Evolutionary conservation across 805 yeast species (phyloP).

Genomic region (Teunomyces funiuensis): DNA sequence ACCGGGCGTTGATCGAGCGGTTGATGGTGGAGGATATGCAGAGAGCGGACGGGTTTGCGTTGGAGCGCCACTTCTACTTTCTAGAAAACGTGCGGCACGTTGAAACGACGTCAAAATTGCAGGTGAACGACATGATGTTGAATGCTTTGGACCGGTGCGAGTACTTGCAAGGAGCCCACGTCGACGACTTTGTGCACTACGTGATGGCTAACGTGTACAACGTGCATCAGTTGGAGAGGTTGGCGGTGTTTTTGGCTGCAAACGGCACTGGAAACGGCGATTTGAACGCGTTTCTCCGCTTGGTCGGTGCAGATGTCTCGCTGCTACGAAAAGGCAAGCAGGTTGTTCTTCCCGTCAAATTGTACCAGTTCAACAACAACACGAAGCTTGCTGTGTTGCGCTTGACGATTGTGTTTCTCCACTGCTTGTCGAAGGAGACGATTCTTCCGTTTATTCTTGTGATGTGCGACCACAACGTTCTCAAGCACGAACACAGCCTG

Average conservation of each 20-base stretch:
- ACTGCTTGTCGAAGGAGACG: slow-evolving; percentile 3
- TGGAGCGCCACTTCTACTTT: slow-evolving; percentile 26
- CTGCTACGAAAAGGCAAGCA: not conserved
- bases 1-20: slow-evolving; percentile 20
- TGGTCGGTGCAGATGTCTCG: not conserved
- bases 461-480: slow-evolving; percentile 30
- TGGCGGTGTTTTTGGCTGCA: not conserved
- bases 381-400: slow-evolving; percentile 15
- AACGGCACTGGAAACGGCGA: not conserved
- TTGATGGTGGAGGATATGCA: slow-evolving; percentile 14
- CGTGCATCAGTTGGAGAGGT: slow-evolving; percentile 4
- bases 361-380: slow-evolving; percentile 20
- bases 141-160: not conserved
- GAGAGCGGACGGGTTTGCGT: slow-evolving; percentile 7
- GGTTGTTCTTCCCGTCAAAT: slow-evolving; percentile 16
- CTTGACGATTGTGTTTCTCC: slow-evolving; percentile 18
- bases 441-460: slow-evolving; percentile 14
- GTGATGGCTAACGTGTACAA: slow-evolving; percentile 8
- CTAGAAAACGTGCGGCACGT: slow-evolving; percentile 8
- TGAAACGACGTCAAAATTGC: not conserved
- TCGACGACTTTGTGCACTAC: slow-evolving; percentile 9
- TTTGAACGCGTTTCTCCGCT: not conserved
- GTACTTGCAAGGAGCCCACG: not conserved
- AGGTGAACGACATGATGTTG: slow-evolving; percentile 6
- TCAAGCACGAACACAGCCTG: slow-evolving; percentile 13